Evolutionary conservation across 768 basidiomycete species (phyloP).

Genomic region (Polyporus arcularius): DNA sequence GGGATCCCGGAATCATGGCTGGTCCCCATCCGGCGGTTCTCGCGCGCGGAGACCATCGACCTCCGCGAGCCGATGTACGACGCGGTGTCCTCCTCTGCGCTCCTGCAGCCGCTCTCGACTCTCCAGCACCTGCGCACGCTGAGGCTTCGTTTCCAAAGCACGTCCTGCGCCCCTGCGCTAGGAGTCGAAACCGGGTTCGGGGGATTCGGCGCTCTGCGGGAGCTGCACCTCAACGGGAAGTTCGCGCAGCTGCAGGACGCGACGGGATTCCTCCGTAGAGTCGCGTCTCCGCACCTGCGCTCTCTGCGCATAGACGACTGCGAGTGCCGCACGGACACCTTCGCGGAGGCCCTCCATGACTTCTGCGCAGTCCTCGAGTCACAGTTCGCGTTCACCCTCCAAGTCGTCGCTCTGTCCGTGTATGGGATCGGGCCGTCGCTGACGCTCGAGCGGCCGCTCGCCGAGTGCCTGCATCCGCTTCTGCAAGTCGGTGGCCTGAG

Average conservation of each 20-base stretch:
- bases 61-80: not conserved
- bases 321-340: not conserved
- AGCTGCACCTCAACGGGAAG: not conserved
- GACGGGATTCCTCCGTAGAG: not conserved
- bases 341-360: not conserved
- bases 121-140: not conserved
- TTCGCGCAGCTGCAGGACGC: not conserved
- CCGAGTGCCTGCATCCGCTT: not conserved
- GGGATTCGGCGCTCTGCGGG: not conserved
- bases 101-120: not conserved
- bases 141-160: not conserved
- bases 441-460: not conserved
- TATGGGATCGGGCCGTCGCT: not conserved
- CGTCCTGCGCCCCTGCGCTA: not conserved
- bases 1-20: not conserved
- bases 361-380: not conserved
- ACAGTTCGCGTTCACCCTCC: not conserved
- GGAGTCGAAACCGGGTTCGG: not conserved
- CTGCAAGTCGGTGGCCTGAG: not conserved
- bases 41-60: not conserved
- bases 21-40: not conserved
- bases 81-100: not conserved
- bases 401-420: not conserved
- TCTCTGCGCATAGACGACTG: not conserved
- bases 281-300: not conserved